Evolutionary conservation across 352 stramenopile species (phyloP).

Genomic region (Globisporangium ultimum): DNA sequence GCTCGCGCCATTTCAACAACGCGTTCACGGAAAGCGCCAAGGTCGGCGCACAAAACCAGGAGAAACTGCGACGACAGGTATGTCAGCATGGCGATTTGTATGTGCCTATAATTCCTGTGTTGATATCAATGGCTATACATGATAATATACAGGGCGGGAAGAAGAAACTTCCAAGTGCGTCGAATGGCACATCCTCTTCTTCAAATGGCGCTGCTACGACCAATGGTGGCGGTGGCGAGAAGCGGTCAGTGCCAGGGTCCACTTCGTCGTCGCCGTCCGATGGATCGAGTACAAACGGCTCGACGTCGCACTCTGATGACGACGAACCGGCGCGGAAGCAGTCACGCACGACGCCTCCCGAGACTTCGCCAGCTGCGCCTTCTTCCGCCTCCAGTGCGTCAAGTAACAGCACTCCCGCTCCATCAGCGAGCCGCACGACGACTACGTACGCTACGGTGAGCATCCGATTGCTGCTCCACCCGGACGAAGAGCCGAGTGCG

Average conservation of each 20-base stretch:
- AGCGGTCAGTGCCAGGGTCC: neutral
- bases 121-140: neutral
- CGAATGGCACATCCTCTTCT: neutral
- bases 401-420: too few species aligned
- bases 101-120: too few species aligned
- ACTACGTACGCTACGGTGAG: constrained; percentile 23
- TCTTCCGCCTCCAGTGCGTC: neutral
- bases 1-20: constrained; percentile 80
- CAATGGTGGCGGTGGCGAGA: neutral
- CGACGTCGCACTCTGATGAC: constrained; percentile 9
- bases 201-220: neutral
- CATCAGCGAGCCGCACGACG: neutral
- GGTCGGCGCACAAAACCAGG: constrained; percentile 68
- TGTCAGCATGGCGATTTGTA: neutral
- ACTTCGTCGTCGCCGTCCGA: neutral
- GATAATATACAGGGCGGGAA: constrained; percentile 1
- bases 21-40: constrained; percentile 70
- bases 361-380: neutral
- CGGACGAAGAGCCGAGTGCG: constrained; percentile 29
- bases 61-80: constrained; percentile 53
- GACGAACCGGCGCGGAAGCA: constrained; percentile 4
- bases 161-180: constrained; percentile 10
- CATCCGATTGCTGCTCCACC: constrained; percentile 58
- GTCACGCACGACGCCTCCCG: neutral
- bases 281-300: constrained; percentile 6